phyloP scores from a whole-genome alignment of 2,329 filamentous ascomycete genomes.

The Fusarium domesticum region DNA sequence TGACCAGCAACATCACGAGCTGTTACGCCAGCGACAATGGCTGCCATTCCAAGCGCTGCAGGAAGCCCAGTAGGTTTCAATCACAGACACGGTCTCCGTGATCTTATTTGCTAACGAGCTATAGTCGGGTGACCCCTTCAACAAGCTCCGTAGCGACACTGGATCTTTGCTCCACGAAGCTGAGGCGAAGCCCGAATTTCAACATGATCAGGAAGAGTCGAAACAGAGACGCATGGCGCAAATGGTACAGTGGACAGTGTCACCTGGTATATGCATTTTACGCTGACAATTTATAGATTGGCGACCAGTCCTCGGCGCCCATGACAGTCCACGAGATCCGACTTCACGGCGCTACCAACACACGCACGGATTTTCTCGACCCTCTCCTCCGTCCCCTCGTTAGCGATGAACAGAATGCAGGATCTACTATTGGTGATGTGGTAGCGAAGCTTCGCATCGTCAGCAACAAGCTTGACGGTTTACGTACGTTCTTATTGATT shows the following conservation, averaged over 20 bases:
- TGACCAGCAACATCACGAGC: conserved; percentile 18
- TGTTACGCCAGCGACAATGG: conserved; percentile 32
- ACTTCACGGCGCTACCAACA: conserved; percentile 78
- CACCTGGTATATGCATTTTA: not conserved
- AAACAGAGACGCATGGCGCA: conserved; percentile 40
- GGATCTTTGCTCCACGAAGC: conserved; percentile 40
- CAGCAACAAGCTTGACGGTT: conserved; percentile 71
- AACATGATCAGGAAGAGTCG: conserved; percentile 38
- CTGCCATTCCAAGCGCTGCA: conserved; percentile 31
- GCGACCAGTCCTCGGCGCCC: conserved; percentile 79
- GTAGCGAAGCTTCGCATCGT: conserved; percentile 67
- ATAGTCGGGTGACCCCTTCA: conserved; percentile 37
- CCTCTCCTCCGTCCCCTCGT: conserved; percentile 76
- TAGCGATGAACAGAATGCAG: conserved; percentile 60
- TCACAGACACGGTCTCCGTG: not conserved
- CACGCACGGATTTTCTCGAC: conserved; percentile 80
- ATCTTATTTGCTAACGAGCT: conserved; percentile 22
- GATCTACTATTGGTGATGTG: conserved; percentile 78
- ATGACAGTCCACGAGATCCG: conserved; percentile 84
- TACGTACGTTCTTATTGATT: conserved; percentile 56
- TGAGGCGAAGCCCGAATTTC: conserved; percentile 36
- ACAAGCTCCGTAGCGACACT: conserved; percentile 41
- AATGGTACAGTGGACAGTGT: conserved; percentile 30
- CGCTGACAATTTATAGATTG: conserved; percentile 30
- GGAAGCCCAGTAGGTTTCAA: conserved; percentile 31